Percentiles rank a stretch among this genome's conserved stretches.
Conservation (phyloP, 805 yeast genomes). For the Ogataea ganodermae region DNA sequence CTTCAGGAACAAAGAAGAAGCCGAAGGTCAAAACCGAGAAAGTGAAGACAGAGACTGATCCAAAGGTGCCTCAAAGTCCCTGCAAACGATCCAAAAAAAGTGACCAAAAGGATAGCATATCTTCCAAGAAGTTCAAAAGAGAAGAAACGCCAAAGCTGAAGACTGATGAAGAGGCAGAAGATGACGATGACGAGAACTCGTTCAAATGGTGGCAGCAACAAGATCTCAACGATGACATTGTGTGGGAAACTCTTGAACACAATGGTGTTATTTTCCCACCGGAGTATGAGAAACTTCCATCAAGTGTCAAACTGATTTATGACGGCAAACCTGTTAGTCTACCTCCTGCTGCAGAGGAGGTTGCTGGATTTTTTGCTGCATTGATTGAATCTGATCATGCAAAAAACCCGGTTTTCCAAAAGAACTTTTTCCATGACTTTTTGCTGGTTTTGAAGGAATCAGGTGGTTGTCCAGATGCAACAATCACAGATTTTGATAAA, state of each 20-base stretch:
- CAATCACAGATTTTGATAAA: conserved; percentile 58
- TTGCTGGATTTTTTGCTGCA: conserved; percentile 93
- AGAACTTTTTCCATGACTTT: conserved; percentile 85
- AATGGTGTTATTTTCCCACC: conserved; percentile 95
- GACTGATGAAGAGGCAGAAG: conserved; percentile 25
- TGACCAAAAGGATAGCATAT: conserved; percentile 15
- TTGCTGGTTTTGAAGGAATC: conserved; percentile 61
- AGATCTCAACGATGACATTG: conserved; percentile 69
- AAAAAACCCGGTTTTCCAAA: conserved; percentile 79
- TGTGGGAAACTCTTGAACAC: conserved; percentile 87
- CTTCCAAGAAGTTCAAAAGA: conserved; percentile 9
- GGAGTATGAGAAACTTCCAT: conserved; percentile 82
- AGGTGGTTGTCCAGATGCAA: conserved; percentile 60
- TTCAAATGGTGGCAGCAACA: conserved; percentile 84
- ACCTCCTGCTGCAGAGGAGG: conserved; percentile 88
- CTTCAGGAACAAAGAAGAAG: conserved; percentile 13
- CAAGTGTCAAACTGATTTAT: conserved; percentile 71
- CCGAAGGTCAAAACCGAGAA: conserved; percentile 19
- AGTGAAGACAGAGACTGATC: conserved; percentile 10
- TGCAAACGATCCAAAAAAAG: conserved; percentile 6
- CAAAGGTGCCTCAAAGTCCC: conserved; percentile 1
- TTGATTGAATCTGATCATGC: conserved; percentile 88
- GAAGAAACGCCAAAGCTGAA: conserved; percentile 22
- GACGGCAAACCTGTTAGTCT: conserved; percentile 74
- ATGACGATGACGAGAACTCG: conserved; percentile 58